These are phyloP conservation scores for Yamadazyma atmosphaerica DNA, from an alignment of 1,139 yeast species.

Conservation along the genomic window DNA sequence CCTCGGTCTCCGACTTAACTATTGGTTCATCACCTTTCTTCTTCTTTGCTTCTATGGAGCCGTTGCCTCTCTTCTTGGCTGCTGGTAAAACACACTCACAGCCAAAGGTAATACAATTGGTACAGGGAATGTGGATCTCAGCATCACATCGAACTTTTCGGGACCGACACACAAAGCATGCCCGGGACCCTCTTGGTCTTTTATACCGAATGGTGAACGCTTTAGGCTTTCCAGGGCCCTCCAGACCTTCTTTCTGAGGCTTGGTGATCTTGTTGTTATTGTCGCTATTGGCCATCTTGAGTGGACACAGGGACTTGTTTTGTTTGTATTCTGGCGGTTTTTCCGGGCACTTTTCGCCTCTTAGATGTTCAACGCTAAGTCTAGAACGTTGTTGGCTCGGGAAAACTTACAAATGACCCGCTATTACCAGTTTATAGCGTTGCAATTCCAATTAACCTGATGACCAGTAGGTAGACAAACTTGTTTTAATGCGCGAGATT, in stretches of 20 bases:
- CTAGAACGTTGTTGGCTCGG: no score
- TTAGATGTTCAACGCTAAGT: no score
- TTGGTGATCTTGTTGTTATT: background rate
- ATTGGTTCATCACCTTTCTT: conserved; percentile 17
- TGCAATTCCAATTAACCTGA: no score
- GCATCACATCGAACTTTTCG: conserved; percentile 74
- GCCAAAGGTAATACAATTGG: conserved; percentile 75
- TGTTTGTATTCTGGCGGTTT: no score
- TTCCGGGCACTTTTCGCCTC: no score
- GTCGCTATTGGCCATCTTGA: background rate
- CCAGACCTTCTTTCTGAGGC: conserved; percentile 2
- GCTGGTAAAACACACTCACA: conserved; percentile 72
- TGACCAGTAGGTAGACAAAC: no score
- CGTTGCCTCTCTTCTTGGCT: conserved; percentile 45
- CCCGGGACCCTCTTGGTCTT: conserved; percentile 52
- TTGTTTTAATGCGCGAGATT: no score
- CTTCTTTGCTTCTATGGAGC: conserved; percentile 24
- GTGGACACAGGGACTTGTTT: no score
- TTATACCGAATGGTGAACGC: conserved; percentile 52
- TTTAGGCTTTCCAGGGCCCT: conserved; percentile 38
- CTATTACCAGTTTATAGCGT: no score
- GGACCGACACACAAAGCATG: conserved; percentile 63
- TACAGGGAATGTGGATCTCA: conserved; percentile 70
- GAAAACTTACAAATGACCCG: no score
- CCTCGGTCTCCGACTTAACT: conserved; percentile 7